Evolutionary conservation across 2,329 filamentous ascomycete genomes (phyloP).

Genomic region (Fusarium torulosum): DNA sequence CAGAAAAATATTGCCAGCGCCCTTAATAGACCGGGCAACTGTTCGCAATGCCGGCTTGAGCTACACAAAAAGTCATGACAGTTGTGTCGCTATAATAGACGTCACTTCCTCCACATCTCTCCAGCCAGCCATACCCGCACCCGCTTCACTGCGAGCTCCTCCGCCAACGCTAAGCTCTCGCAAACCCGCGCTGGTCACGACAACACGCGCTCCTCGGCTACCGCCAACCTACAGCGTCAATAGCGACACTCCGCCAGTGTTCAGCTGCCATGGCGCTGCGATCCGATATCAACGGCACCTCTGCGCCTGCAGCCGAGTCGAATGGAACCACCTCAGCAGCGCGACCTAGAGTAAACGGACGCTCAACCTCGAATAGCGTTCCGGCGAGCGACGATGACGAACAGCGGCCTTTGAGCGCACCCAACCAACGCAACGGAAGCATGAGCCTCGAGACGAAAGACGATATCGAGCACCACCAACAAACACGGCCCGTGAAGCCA

Average conservation of each 20-base stretch:
- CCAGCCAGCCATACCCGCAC: slow-evolving; percentile 34
- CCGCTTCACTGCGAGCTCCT: slow-evolving; percentile 43
- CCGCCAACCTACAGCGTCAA: slow-evolving; percentile 30
- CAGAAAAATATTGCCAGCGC: not conserved
- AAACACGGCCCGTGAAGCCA: slow-evolving; percentile 60
- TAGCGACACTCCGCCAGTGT: slow-evolving; percentile 41
- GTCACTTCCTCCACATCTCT: slow-evolving; percentile 46
- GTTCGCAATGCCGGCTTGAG: slow-evolving; percentile 46
- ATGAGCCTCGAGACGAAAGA: slow-evolving; percentile 47
- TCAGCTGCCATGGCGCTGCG: slow-evolving; percentile 51
- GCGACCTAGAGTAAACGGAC: slow-evolving; percentile 47
- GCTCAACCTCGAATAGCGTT: slow-evolving; percentile 47
- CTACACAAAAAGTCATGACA: slow-evolving; percentile 43
- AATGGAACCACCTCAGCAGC: slow-evolving; percentile 46
- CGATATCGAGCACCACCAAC: slow-evolving; percentile 53
- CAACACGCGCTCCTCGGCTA: slow-evolving; percentile 43
- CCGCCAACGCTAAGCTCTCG: slow-evolving; percentile 41
- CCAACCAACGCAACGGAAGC: slow-evolving; percentile 57
- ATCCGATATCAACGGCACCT: slow-evolving; percentile 51
- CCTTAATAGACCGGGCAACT: slow-evolving; percentile 29
- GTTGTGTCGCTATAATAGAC: slow-evolving; percentile 46
- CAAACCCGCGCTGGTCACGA: slow-evolving; percentile 39
- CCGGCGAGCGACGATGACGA: slow-evolving; percentile 49
- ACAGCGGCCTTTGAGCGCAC: slow-evolving; percentile 61
- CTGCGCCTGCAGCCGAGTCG: slow-evolving; percentile 45